These are phyloP conservation scores for Isoetes engelmannii DNA, from an alignment of 83 land plant species.

Conservation along the genomic window DNA sequence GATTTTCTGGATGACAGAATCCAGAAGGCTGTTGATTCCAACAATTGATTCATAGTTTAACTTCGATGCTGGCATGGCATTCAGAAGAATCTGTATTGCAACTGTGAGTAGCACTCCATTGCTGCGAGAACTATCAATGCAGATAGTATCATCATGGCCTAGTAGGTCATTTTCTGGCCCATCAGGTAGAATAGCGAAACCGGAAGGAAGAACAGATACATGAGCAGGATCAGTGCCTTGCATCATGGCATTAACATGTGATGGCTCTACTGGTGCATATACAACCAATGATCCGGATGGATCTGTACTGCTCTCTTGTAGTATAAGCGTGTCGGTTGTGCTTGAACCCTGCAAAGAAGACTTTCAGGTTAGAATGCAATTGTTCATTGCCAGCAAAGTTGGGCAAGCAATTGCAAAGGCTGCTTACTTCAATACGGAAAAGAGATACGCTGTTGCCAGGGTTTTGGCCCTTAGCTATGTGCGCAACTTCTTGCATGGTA, in stretches of 20 bases:
- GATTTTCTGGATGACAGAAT: conserved; percentile 63
- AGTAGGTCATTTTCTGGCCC: conserved; percentile 14
- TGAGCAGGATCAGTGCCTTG: conserved; percentile 70
- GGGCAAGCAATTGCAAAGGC: no score
- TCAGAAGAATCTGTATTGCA: conserved; percentile 59
- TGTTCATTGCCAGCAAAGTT: no score
- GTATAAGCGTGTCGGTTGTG: conserved; percentile 66
- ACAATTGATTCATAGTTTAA: conserved; percentile 50
- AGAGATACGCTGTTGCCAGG: conserved; percentile 24
- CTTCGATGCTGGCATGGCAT: conserved; percentile 56
- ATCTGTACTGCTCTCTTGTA: conserved; percentile 85
- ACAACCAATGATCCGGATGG: conserved; percentile 54
- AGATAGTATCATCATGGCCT: neutral
- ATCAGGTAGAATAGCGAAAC: conserved; percentile 58
- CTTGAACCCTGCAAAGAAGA: conserved; percentile 10
- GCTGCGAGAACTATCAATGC: conserved; percentile 8
- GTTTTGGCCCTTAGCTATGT: conserved; percentile 27
- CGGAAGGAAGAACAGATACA: conserved; percentile 68
- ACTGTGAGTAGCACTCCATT: conserved; percentile 51
- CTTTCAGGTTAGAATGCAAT: no score
- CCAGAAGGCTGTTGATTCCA: conserved; percentile 58
- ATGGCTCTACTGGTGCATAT: conserved; percentile 61
- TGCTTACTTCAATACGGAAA: conserved; percentile 20
- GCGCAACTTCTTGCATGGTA: conserved; percentile 22
- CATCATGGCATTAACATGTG: conserved; percentile 55